Evolutionary conservation across 2,329 filamentous ascomycete species (phyloP).

Genomic region (Sarocladium kiliense): DNA sequence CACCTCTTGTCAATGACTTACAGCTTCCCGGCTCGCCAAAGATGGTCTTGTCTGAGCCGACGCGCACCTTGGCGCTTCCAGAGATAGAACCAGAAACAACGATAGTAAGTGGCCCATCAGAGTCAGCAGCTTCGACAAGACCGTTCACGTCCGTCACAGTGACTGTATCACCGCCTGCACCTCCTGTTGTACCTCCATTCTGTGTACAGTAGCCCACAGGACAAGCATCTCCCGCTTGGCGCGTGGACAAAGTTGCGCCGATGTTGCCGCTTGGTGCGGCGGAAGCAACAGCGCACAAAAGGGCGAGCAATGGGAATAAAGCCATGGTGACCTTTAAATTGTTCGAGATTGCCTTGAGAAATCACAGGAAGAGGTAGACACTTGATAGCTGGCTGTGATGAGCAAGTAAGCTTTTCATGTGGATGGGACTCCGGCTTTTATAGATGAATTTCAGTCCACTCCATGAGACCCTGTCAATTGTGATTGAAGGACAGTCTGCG

Average conservation of each 20-base stretch:
- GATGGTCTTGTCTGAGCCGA: constrained; percentile 38
- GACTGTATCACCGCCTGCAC: constrained; percentile 22
- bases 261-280: not conserved
- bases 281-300: not conserved
- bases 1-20: constrained; percentile 7
- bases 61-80: constrained; percentile 21
- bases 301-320: not conserved
- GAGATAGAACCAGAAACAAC: constrained; percentile 22
- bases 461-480: too few species aligned
- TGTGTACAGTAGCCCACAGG: constrained; percentile 26
- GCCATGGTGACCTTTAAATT: too few species aligned
- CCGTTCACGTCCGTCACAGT: constrained; percentile 21
- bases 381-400: too few species aligned
- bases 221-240: constrained; percentile 44
- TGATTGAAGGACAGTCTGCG: too few species aligned
- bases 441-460: too few species aligned
- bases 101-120: constrained; percentile 21
- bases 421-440: too few species aligned
- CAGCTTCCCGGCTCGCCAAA: constrained; percentile 30
- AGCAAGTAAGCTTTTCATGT: too few species aligned
- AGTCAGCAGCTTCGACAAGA: constrained; percentile 22
- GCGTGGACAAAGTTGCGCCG: constrained; percentile 15
- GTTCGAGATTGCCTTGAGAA: too few species aligned
- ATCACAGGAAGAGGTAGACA: too few species aligned
- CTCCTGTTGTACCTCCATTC: constrained; percentile 29